Evolutionary conservation across 2,329 filamentous ascomycete genomes (phyloP).

Genomic region (Verticillium albo-atrum): DNA sequence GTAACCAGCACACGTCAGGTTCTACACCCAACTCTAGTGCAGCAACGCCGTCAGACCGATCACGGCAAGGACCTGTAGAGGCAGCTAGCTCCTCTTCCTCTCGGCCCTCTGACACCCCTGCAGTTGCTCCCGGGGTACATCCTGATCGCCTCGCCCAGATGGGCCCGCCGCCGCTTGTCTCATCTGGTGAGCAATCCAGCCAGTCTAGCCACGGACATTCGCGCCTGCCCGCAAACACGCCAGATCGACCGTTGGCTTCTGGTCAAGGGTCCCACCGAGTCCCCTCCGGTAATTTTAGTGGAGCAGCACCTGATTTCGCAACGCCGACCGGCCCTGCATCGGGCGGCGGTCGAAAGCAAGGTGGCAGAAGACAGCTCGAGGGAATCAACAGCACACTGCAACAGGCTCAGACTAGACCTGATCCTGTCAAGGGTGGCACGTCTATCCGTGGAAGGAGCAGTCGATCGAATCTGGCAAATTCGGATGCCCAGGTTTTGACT

Average conservation of each 20-base stretch:
- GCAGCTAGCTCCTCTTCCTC: neutral
- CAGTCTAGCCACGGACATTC: conserved; percentile 15
- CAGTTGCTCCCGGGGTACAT: conserved; percentile 34
- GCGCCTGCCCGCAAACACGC: conserved; percentile 22
- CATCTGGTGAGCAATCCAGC: conserved; percentile 20
- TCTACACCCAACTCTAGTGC: conserved; percentile 1
- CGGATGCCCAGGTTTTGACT: conserved; percentile 52
- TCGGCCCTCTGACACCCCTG: conserved; percentile 14
- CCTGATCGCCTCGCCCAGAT: conserved; percentile 48
- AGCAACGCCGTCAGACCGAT: conserved; percentile 7
- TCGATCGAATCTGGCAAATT: conserved; percentile 43
- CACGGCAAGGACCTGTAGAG: neutral
- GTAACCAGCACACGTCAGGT: neutral
- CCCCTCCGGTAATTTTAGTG: neutral
- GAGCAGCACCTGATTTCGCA: conserved; percentile 11
- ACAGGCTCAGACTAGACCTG: conserved; percentile 34
- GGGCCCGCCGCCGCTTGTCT: conserved; percentile 28
- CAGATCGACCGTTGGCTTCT: conserved; percentile 20
- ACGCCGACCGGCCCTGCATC: conserved; percentile 27
- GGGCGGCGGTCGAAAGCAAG: conserved; percentile 25
- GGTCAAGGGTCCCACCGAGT: neutral
- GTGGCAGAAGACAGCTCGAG: conserved; percentile 49
- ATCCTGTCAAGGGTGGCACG: conserved; percentile 27
- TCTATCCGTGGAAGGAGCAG: conserved; percentile 29
- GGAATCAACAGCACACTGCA: conserved; percentile 57